Evolutionary conservation across 2,329 filamentous ascomycete species (phyloP).

Genomic region (Colletotrichum tabaci): DNA sequence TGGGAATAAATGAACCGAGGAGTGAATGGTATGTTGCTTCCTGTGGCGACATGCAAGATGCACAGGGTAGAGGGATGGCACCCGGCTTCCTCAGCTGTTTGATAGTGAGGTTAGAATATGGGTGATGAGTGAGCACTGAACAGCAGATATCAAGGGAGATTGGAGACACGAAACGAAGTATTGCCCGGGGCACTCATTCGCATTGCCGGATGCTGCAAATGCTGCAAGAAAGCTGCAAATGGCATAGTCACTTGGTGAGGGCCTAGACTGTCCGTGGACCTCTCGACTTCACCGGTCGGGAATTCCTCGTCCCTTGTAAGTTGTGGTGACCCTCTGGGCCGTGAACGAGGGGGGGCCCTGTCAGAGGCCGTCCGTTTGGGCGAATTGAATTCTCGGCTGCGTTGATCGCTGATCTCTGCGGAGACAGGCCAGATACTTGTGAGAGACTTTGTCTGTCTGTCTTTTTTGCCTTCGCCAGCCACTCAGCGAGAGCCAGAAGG

Average conservation of each 20-base stretch:
- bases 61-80: neutral
- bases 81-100: slow-evolving; percentile 19
- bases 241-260: slow-evolving; percentile 25
- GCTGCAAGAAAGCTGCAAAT: slow-evolving; percentile 15
- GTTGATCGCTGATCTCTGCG: slow-evolving; percentile 35
- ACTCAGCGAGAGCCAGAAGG: neutral
- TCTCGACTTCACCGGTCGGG: slow-evolving; percentile 31
- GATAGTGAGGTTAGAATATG: slow-evolving; percentile 4
- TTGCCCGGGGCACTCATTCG: slow-evolving; percentile 9
- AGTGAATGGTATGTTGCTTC: neutral
- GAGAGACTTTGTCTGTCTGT: neutral
- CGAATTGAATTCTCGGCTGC: slow-evolving; percentile 38
- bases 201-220: slow-evolving; percentile 4
- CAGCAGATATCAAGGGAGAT: neutral
- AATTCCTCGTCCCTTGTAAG: neutral
- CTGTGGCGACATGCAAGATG: neutral
- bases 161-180: slow-evolving; percentile 10
- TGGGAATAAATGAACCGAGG: neutral
- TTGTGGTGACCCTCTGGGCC: neutral
- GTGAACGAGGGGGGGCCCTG: slow-evolving; percentile 17
- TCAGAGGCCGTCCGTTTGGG: slow-evolving; percentile 18
- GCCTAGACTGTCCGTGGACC: slow-evolving; percentile 35
- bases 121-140: no score
- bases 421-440: slow-evolving; percentile 19
- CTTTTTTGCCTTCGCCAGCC: neutral